Evolutionary conservation across 192 early-diverging fungal species (phyloP), one percentile per base, ranked within the genome.

Genomic region (Diversispora epigaea): DNA sequence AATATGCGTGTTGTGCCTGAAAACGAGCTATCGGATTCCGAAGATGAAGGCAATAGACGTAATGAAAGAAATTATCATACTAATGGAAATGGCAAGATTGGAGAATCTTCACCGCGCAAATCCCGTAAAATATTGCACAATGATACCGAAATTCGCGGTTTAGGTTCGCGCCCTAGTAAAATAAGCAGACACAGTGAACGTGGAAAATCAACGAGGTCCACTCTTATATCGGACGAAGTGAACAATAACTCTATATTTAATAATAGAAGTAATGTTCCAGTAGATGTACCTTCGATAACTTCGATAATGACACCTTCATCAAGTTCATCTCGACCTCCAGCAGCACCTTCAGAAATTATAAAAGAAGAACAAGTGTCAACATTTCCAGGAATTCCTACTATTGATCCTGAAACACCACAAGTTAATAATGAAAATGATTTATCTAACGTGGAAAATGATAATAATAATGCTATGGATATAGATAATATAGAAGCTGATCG

Each of bases 1-100:
- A 91, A 94, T 80, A 71, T 80, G 41, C 87, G 86, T 40, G 81
- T 90, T 45, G 83, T 89, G 19, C 91, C 89, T 25, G 88, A 91
- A n/a, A 89, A 83, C 57, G 91, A 93, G 79, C 83, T 88, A 10
- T 93, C 89, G 10, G 93, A 94, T 72, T 91, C 90, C 10, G 92
- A 93, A 32, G 92, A 93, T 66, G 91, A 92, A 40, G 84, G 83
- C 44, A 77, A 77, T 11, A 72, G 83, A 14, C 80, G 81, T 22
- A 79, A 84, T 41, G 72, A 74, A 62, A 54, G 60, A 10, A 74
- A 21, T 41, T 74, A 62, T 47, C 19, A 45, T 45, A 32, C 25
- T 57, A 63, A 63, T 50, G 54, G 45, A 40, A 71, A 63, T 39
- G 54, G 45, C 9, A 71, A 55, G 52, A 11, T 15, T 0, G 71